phyloP scores from a whole-genome alignment of 2,329 filamentous ascomycete species.

The Paramyrothecium sp. region DNA sequence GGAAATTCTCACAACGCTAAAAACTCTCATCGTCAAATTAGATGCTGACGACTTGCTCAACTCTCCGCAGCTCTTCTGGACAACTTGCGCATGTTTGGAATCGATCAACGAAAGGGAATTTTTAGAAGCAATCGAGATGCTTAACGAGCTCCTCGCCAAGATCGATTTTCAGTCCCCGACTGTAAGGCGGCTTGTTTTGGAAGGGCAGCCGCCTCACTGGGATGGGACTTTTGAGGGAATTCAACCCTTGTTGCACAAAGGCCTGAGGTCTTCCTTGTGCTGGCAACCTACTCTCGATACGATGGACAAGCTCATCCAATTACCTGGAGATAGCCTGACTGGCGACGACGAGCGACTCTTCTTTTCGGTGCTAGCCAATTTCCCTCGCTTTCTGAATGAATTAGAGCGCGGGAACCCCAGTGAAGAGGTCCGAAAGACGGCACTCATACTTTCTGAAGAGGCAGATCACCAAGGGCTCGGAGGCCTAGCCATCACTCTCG shows the following conservation, averaged over 20 bases:
- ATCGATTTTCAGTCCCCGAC: slow-evolving; percentile 72
- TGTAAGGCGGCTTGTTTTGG: slow-evolving; percentile 69
- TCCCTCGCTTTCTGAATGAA: slow-evolving; percentile 79
- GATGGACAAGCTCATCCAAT: slow-evolving; percentile 72
- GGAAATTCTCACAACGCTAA: slow-evolving; percentile 93
- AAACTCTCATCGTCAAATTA: slow-evolving; percentile 85
- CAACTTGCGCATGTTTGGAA: slow-evolving; percentile 91
- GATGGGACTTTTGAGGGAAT: slow-evolving; percentile 86
- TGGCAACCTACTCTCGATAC: slow-evolving; percentile 75
- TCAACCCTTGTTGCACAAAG: slow-evolving; percentile 85
- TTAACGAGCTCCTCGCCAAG: slow-evolving; percentile 81
- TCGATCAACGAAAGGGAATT: slow-evolving; percentile 97
- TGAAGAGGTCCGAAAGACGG: slow-evolving; percentile 57
- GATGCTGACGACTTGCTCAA: slow-evolving; percentile 75
- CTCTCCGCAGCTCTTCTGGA: slow-evolving; percentile 98
- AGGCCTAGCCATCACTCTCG: slow-evolving; percentile 66
- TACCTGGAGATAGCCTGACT: slow-evolving; percentile 78
- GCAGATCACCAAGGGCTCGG: slow-evolving; percentile 71
- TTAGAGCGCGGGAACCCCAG: slow-evolving; percentile 66
- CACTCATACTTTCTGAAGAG: slow-evolving; percentile 67
- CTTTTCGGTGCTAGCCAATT: slow-evolving; percentile 86
- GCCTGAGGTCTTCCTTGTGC: slow-evolving; percentile 80
- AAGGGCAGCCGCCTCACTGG: slow-evolving; percentile 83
- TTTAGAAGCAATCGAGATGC: slow-evolving; percentile 85
- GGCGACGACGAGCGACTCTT: slow-evolving; percentile 81